Evolutionary conservation across 345 rosid genomes (phyloP).

Genomic region (Noccaea caerulescens): DNA sequence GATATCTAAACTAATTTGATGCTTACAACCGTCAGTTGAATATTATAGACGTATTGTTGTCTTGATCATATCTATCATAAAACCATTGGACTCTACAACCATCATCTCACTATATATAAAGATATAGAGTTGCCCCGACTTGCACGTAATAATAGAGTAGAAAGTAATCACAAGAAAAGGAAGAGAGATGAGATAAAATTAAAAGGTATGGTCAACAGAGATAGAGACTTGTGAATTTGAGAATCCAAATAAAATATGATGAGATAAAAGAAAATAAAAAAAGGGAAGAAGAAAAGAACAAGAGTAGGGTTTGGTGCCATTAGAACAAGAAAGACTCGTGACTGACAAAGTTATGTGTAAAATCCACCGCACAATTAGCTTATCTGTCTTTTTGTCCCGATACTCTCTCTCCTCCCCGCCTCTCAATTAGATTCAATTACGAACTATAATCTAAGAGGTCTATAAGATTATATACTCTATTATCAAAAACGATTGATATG

Average conservation of each 20-base stretch:
- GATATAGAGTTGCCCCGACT: conserved; percentile 18
- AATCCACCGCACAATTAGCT: conserved; percentile 45
- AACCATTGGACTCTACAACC: background rate
- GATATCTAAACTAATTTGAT: background rate
- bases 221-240: conserved; percentile 30
- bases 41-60: background rate
- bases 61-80: no score
- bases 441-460: conserved; percentile 18
- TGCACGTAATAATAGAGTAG: conserved; percentile 29
- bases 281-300: conserved; percentile 38
- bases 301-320: conserved; percentile 43
- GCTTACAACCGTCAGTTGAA: background rate
- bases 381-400: conserved; percentile 43
- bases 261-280: background rate
- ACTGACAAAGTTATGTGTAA: conserved; percentile 39
- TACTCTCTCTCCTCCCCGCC: conserved; percentile 7
- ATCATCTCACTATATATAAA: background rate
- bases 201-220: conserved; percentile 30
- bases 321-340: conserved; percentile 50
- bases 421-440: conserved; percentile 21
- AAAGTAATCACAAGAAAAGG: conserved; percentile 39
- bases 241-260: conserved; percentile 35
- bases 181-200: conserved; percentile 29
- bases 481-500: background rate
- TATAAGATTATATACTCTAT: background rate